A percentile compares a stretch with the other conserved stretches of the same genome.
Evolutionary conservation across 495 filamentous ascomycete genomes (phyloP).

Genomic region (Aspergillus cavernicola): DNA sequence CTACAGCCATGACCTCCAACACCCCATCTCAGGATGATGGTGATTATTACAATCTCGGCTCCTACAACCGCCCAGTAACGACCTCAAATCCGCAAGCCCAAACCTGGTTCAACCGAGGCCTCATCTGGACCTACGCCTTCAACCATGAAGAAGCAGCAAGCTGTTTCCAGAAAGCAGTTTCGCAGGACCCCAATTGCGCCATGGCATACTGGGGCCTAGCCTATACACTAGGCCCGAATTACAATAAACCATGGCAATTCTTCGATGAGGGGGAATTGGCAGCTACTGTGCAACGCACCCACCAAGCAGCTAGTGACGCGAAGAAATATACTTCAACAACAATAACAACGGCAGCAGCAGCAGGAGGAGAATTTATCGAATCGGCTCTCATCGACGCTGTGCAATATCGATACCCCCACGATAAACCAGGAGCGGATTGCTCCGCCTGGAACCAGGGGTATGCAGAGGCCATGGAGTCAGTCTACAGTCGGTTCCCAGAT

Average conservation of each 20-base stretch:
- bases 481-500: slow-evolving; percentile 49
- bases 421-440: slow-evolving; percentile 36
- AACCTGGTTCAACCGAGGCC: slow-evolving; percentile 27
- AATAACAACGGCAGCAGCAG: slow-evolving; percentile 16
- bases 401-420: slow-evolving; percentile 50
- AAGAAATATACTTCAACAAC: slow-evolving; percentile 22
- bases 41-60: slow-evolving; percentile 54
- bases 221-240: slow-evolving; percentile 64
- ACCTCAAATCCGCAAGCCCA: slow-evolving; percentile 30
- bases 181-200: slow-evolving; percentile 48
- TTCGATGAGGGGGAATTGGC: slow-evolving; percentile 59
- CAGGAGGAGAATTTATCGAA: slow-evolving; percentile 38
- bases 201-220: slow-evolving; percentile 69
- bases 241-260: slow-evolving; percentile 68
- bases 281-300: slow-evolving; percentile 40
- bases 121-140: slow-evolving; percentile 29
- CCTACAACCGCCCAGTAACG: slow-evolving; percentile 43
- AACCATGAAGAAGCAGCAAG: slow-evolving; percentile 26
- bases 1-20: neutral
- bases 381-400: slow-evolving; percentile 56
- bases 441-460: slow-evolving; percentile 54
- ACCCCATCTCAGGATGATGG: neutral
- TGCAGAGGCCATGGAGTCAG: slow-evolving; percentile 56
- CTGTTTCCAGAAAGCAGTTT: slow-evolving; percentile 39
- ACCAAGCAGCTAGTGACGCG: slow-evolving; percentile 42